Conservation (phyloP, 805 yeast species). For the Candida michaelii region DNA sequence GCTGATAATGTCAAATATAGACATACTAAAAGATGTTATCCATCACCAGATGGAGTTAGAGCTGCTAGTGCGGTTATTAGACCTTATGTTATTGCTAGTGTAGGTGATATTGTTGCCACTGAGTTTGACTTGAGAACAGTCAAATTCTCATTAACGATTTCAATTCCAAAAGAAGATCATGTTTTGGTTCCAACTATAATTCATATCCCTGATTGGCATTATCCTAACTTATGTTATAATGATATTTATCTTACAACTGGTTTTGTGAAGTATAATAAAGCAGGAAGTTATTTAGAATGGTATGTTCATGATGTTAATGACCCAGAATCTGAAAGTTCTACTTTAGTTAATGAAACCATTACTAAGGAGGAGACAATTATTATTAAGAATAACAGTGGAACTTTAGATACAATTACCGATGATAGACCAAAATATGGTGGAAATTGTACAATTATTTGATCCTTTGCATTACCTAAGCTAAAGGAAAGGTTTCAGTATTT, state of each 20-base stretch:
- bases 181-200: conserved; percentile 51
- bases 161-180: conserved; percentile 7
- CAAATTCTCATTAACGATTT: conserved; percentile 49
- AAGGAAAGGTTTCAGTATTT: too few species aligned
- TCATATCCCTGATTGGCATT: conserved; percentile 74
- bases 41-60: conserved; percentile 62
- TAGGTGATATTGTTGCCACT: conserved; percentile 55
- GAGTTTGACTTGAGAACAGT: conserved; percentile 57
- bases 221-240: conserved; percentile 45
- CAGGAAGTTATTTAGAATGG: conserved; percentile 68
- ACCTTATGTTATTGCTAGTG: conserved; percentile 67
- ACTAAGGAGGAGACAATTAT: conserved; percentile 29
- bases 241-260: conserved; percentile 59
- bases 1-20: conserved; percentile 23
- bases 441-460: conserved; percentile 4
- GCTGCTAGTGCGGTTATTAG: conserved; percentile 74
- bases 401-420: conserved; percentile 25
- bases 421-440: conserved; percentile 1
- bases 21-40: conserved; percentile 35
- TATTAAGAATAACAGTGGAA: conserved; percentile 39
- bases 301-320: conserved; percentile 38
- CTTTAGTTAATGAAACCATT: conserved; percentile 10
- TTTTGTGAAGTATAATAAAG: conserved; percentile 48
- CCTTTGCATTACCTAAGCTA: too few species aligned
- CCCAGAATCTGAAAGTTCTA: conserved; percentile 14